Evolutionary conservation across 805 yeast genomes (phyloP), one percentile per base, ranked within the genome.

Genomic region (Schizosaccharomyces osmophilus): DNA sequence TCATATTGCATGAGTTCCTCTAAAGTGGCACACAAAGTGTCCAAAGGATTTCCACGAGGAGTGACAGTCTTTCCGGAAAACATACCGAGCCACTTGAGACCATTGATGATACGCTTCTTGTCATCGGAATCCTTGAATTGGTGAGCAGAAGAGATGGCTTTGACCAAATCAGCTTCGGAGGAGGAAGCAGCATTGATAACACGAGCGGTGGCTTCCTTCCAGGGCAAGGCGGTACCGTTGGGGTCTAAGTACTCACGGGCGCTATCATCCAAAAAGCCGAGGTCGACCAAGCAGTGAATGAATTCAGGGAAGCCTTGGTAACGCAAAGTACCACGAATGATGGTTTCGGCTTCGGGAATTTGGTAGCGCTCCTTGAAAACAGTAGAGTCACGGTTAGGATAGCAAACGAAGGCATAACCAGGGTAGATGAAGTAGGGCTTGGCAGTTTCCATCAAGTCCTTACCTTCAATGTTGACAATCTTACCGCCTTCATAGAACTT

Each of bases 241-340:
- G 75, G 69, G 63, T 78, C 69, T 74, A 89, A 82, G 65, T 78
- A 74, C 64, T 80, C 83, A 64, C 74, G 73, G 65, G 79, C 79
- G 36, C 81, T 83, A 67, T 93, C 98, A 71, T 81, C 82, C 71
- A 93, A 79, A 80, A 93, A 83, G 31, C 96, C 97, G 68, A 88
- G 75, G 74, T 90, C 97, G 63, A 93, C 97, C 60, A 93, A 79
- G 58, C 84, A 97, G 77, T 89, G 89, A 73, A 89, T 83, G 73
- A 93, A 90, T 77, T 90, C 95, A 64, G 97, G 96, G 90, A 93
- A 93, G 60, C 98, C 98, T 77, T 88, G 97, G 82, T 79, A 93
- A 77, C 98, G 82, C 72, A 93, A 79, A 65, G 98, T 93, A 71
- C 98, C 98, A 78, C 98, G 85, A 70, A 93, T 80, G 64, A 90